Evolutionary conservation across 352 stramenopile species (phyloP).

Genomic region (Globisporangium parvum): DNA sequence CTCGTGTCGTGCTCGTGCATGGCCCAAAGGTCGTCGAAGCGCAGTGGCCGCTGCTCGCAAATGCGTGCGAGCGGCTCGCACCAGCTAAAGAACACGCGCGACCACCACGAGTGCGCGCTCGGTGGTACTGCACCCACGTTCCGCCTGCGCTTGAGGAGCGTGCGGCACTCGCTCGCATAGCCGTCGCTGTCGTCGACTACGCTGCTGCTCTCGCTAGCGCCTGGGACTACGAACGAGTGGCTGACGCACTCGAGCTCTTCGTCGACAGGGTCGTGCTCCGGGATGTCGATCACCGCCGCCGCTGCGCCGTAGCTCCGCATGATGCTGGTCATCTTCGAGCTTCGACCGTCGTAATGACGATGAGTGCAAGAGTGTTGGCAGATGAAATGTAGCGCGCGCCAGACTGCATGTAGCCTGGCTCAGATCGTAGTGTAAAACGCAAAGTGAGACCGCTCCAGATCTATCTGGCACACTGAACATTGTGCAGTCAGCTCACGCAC

Average conservation of each 20-base stretch:
- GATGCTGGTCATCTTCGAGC: not conserved
- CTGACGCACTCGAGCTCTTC: not conserved
- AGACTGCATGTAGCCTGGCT: too few relatives aligned
- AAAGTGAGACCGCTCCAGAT: too few relatives aligned
- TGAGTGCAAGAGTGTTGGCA: too few relatives aligned
- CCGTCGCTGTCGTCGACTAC: not conserved
- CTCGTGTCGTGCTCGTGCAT: constrained; percentile 22
- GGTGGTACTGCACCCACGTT: not conserved
- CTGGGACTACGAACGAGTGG: not conserved
- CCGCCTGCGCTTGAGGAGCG: not conserved
- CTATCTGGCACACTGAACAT: too few relatives aligned
- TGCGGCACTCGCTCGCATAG: not conserved
- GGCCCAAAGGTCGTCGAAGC: constrained; percentile 26
- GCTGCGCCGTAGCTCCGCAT: constrained; percentile 5
- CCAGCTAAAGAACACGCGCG: constrained; percentile 26
- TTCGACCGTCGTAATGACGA: too few relatives aligned
- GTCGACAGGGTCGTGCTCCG: constrained; percentile 1
- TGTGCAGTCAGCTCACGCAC: too few relatives aligned
- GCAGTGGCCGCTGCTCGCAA: constrained; percentile 20
- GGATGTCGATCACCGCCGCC: constrained; percentile 1
- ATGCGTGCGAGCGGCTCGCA: constrained; percentile 21
- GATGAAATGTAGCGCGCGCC: too few relatives aligned
- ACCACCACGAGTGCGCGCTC: constrained; percentile 16
- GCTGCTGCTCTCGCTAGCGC: too few relatives aligned
- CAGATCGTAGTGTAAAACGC: too few relatives aligned